Evolutionary conservation across 371 early-diverging fungal species (phyloP), one percentile per base, ranked within the genome.

Genomic region (Apophysomyces trapeziformis): DNA sequence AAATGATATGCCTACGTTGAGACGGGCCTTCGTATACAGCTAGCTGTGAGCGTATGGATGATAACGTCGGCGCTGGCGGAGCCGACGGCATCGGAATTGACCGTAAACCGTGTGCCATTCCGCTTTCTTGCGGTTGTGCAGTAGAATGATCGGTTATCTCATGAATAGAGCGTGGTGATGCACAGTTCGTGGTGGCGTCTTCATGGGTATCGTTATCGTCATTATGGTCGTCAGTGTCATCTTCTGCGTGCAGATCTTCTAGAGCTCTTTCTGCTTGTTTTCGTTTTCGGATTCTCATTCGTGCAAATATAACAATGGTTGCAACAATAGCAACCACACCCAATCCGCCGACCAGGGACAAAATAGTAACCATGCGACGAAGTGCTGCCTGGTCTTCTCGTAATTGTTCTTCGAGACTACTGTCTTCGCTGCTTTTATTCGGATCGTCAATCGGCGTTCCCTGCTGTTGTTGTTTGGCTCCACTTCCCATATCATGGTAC

Each of bases 311-410:
- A 43, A 70, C 60, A 58, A 70, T 61, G 36, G 66, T 64, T 58
- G 67, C 65, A 5, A 70, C 63, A 9, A 66, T 60, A 26, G 66
- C 70, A 38, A 70, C 58, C 13, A 58, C 64, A 13, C 63, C 63
- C 13, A 67, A 36, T 1, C 70, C 70, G 3, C 70, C 66, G 6
- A 70, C 70, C 8, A 70, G 57, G 2, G 64, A 61, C 13, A 70
- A 38, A 54, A 66, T 70, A n/a, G 60, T 44, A 4, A 60, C 57
- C 61, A 66, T 70, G 12, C 70, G 63, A 32, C 64, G 54, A 14
- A 70, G 54, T 8, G 70, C 70, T 38, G 58, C 67, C 37, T 70
- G 70, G 35, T 70, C 70, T 18, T 70, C 70, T 38, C 66, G 59
- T 36, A 70, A 57, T 38, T 70, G 70, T n/a, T 66, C 63, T 56